Evolutionary conservation across 225 moss, liverwort and hornwort species (phyloP).

Genomic region (Bryum argenteum): DNA sequence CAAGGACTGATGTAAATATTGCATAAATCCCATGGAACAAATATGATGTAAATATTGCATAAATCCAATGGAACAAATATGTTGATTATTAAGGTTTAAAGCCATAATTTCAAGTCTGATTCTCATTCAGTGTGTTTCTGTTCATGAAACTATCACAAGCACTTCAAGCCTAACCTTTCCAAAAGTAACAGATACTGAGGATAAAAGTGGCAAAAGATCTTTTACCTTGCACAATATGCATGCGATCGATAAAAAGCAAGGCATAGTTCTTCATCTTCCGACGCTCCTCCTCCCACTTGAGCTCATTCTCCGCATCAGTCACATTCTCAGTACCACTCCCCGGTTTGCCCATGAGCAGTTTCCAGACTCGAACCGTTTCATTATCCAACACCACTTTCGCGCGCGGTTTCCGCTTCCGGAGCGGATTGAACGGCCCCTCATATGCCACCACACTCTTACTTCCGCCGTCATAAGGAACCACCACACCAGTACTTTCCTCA

Average conservation of each 20-base stretch:
- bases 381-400: conserved; percentile 72
- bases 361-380: conserved; percentile 73
- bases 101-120: too few relatives aligned
- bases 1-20: too few relatives aligned
- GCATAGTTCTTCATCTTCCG: conserved; percentile 63
- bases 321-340: not conserved
- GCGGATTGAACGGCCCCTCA: conserved; percentile 43
- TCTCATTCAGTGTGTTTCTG: too few relatives aligned
- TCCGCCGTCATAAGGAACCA: conserved; percentile 27
- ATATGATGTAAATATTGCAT: too few relatives aligned
- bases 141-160: too few relatives aligned
- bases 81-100: too few relatives aligned
- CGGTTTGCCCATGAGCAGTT: conserved; percentile 66
- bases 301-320: conserved; percentile 35
- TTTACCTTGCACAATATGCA: conserved; percentile 83
- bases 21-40: too few relatives aligned
- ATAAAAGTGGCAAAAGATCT: too few relatives aligned
- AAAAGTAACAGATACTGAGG: too few relatives aligned
- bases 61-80: too few relatives aligned
- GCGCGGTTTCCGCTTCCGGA: conserved; percentile 54
- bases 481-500: not conserved
- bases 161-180: too few relatives aligned
- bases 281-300: conserved; percentile 67
- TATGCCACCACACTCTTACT: conserved; percentile 50
- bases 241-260: conserved; percentile 63